A percentile compares a stretch with the other conserved stretches of the same genome.
phyloP scores from a whole-genome alignment of 129 eudicot genomes.

The Pulicaria dysenterica region DNA sequence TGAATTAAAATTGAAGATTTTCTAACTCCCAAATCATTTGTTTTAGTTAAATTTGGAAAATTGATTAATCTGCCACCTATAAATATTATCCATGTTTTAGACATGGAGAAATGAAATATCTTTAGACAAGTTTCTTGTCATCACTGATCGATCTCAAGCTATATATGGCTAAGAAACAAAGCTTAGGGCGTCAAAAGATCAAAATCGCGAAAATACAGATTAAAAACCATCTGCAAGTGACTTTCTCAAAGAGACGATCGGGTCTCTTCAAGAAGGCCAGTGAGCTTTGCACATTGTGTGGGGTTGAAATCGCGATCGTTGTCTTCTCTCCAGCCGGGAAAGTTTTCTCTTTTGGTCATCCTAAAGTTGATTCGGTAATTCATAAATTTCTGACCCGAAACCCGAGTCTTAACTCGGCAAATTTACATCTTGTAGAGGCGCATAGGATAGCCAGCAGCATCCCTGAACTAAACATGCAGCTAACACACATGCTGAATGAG shows the following conservation, averaged over 20 bases:
- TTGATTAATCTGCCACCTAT: constrained; percentile 6
- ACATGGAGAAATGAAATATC: not conserved
- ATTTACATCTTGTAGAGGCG: constrained; percentile 41
- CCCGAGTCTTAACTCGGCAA: constrained; percentile 15
- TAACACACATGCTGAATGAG: constrained; percentile 42
- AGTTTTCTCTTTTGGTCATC: constrained; percentile 61
- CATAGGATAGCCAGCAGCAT: constrained; percentile 40
- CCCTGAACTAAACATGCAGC: constrained; percentile 46
- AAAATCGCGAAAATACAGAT: constrained; percentile 49
- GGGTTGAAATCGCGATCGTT: constrained; percentile 62
- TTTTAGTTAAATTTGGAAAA: not conserved
- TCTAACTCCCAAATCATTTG: constrained; percentile 21
- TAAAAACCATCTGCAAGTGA: constrained; percentile 55
- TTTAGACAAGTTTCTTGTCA: constrained; percentile 2
- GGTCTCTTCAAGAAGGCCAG: constrained; percentile 68
- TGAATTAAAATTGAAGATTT: constrained; percentile 15
- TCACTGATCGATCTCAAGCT: not conserved
- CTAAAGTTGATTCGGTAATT: constrained; percentile 51
- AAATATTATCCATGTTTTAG: constrained; percentile 10
- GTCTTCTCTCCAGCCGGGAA: constrained; percentile 63
- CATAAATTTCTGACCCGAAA: constrained; percentile 44
- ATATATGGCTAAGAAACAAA: constrained; percentile 51
- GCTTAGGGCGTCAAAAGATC: constrained; percentile 61
- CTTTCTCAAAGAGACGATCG: constrained; percentile 56
- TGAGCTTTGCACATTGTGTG: constrained; percentile 65